Evolutionary conservation across 495 filamentous ascomycete species (phyloP).

Genomic region (Podospora tetraspora): DNA sequence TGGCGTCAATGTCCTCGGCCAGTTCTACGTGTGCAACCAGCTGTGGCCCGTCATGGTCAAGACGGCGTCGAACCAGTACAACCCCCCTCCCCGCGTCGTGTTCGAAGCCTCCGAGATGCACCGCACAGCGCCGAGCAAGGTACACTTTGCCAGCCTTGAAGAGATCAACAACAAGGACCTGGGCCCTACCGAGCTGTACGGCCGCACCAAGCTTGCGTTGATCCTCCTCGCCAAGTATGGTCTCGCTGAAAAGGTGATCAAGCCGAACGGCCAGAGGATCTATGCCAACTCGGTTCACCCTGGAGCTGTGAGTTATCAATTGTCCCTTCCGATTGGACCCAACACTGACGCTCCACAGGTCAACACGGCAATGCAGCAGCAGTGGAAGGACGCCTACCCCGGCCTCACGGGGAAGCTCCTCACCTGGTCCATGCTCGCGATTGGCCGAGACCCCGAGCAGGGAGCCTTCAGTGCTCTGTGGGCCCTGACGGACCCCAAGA

Average conservation of each 20-base stretch:
- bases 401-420: constrained; percentile 37
- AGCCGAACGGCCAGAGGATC: constrained; percentile 37
- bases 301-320: constrained; percentile 30
- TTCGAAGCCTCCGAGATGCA: constrained; percentile 54
- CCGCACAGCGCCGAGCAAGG: constrained; percentile 37
- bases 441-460: constrained; percentile 37
- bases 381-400: constrained; percentile 46
- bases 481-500: constrained; percentile 37
- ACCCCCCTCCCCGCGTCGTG: constrained; percentile 40
- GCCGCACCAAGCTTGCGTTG: constrained; percentile 51
- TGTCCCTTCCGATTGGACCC: neutral
- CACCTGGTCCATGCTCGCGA: constrained; percentile 27
- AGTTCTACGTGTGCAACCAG: constrained; percentile 40
- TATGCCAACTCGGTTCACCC: constrained; percentile 42
- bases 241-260: constrained; percentile 36
- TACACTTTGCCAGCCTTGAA: constrained; percentile 42
- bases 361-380: constrained; percentile 43
- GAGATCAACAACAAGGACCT: constrained; percentile 53
- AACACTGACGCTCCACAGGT: constrained; percentile 23
- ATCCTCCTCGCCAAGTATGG: constrained; percentile 49
- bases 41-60: constrained; percentile 42
- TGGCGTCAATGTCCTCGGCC: constrained; percentile 46
- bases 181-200: constrained; percentile 50
- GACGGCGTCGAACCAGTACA: constrained; percentile 29
- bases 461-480: constrained; percentile 42